Conservation (phyloP, 2,329 filamentous ascomycete species). For the Botryotinia globosa region DNA sequence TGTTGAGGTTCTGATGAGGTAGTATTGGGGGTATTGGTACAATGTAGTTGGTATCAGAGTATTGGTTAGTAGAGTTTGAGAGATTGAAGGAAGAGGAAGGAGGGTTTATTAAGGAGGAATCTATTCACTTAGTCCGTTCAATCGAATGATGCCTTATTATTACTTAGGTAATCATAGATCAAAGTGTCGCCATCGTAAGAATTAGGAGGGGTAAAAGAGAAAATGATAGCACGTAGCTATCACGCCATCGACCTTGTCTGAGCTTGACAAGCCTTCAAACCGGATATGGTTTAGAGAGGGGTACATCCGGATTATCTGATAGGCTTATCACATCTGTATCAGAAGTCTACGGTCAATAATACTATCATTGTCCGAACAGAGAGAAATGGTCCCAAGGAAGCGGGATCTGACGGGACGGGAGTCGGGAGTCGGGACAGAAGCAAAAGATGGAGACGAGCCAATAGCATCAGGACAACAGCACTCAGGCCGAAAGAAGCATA, state of each 20-base stretch:
- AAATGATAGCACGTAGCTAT: conserved; percentile 16
- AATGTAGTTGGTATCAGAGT: background rate
- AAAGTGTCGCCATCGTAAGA: conserved; percentile 16
- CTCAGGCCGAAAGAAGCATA: background rate
- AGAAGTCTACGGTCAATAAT: background rate
- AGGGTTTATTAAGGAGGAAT: background rate
- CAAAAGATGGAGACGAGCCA: background rate
- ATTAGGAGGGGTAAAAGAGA: conserved; percentile 1
- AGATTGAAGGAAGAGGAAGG: background rate
- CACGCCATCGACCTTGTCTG: conserved; percentile 18
- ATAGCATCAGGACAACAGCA: background rate
- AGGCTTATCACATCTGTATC: background rate
- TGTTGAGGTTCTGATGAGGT: background rate
- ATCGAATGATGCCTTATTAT: conserved; percentile 4
- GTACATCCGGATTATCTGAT: conserved; percentile 3
- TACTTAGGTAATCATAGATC: conserved; percentile 12
- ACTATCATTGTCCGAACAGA: background rate
- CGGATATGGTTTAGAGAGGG: conserved; percentile 20
- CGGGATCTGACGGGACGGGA: background rate
- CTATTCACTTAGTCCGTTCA: background rate
- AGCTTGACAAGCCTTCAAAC: conserved; percentile 1
- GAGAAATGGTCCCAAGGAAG: background rate
- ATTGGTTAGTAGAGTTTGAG: background rate
- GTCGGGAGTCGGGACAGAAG: too few species aligned
- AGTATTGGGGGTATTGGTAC: background rate